Evolutionary conservation across 2,329 filamentous ascomycete species (phyloP).

Genomic region (Colletotrichum gloeosporioides): DNA sequence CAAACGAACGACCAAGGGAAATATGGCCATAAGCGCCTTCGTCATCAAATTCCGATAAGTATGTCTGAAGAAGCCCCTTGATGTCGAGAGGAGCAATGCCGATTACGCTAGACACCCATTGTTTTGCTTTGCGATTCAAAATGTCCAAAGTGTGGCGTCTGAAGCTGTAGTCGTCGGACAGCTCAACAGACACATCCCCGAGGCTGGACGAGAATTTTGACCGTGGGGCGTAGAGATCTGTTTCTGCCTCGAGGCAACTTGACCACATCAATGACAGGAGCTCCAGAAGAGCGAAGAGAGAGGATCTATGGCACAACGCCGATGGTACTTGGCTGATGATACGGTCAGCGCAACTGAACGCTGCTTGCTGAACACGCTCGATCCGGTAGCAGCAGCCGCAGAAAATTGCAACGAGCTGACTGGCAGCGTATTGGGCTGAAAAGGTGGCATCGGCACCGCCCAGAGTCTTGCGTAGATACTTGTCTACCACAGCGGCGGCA

Average conservation of each 20-base stretch:
- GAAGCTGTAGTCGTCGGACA: constrained; percentile 92
- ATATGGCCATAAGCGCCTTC: constrained; percentile 91
- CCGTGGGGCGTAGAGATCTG: constrained; percentile 89
- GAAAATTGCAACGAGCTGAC: constrained; percentile 85
- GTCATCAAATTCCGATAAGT: constrained; percentile 93
- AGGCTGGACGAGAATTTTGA: constrained; percentile 79
- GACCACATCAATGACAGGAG: constrained; percentile 94
- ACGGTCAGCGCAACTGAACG: constrained; percentile 81
- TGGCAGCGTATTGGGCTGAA: constrained; percentile 89
- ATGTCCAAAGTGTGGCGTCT: constrained; percentile 79
- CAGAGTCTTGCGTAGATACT: constrained; percentile 79
- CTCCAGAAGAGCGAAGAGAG: constrained; percentile 91
- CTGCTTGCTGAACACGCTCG: constrained; percentile 86
- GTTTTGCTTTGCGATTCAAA: constrained; percentile 77
- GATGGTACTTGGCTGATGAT: constrained; percentile 88
- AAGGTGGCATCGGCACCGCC: constrained; percentile 76
- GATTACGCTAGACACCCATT: constrained; percentile 82
- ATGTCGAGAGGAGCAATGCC: constrained; percentile 89
- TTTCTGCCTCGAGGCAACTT: constrained; percentile 92
- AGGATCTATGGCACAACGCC: constrained; percentile 85
- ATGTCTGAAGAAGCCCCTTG: constrained; percentile 94
- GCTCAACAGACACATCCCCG: constrained; percentile 80
- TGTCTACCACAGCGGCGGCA: constrained; percentile 72
- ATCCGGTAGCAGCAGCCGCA: constrained; percentile 93
- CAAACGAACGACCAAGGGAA: constrained; percentile 91